phyloP scores from a whole-genome alignment of 1,139 yeast species.

The Spathaspora sp. region DNA sequence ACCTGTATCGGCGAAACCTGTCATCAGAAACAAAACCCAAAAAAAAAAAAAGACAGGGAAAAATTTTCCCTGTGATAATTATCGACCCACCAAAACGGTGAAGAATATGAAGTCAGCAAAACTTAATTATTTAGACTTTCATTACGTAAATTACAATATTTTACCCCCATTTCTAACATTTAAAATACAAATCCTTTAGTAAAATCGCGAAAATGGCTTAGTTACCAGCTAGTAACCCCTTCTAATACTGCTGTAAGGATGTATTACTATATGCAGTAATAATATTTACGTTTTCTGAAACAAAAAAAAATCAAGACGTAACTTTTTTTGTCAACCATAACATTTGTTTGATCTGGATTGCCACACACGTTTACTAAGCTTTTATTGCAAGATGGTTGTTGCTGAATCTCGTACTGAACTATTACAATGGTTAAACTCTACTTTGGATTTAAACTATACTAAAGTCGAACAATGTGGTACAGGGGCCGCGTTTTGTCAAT shows the following conservation, averaged over 20 bases:
- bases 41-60: background rate
- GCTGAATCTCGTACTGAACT: conserved; percentile 77
- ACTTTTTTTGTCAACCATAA: background rate
- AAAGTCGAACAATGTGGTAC: conserved; percentile 93
- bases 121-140: too few relatives aligned
- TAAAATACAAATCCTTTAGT: too few relatives aligned
- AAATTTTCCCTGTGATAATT: background rate
- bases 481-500: conserved; percentile 93
- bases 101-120: too few relatives aligned
- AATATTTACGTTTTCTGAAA: background rate
- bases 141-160: too few relatives aligned
- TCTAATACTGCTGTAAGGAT: background rate
- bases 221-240: background rate
- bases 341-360: background rate
- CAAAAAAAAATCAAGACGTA: background rate
- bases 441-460: conserved; percentile 61
- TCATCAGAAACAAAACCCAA: background rate
- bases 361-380: background rate
- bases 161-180: too few relatives aligned
- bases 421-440: conserved; percentile 78
- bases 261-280: background rate
- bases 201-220: background rate
- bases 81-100: background rate
- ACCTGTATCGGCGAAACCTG: background rate
- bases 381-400: conserved; percentile 11